These are phyloP conservation scores for Lachnellula willkommii DNA, from an alignment of 2,329 filamentous ascomycete species.

Conservation along the genomic window DNA sequence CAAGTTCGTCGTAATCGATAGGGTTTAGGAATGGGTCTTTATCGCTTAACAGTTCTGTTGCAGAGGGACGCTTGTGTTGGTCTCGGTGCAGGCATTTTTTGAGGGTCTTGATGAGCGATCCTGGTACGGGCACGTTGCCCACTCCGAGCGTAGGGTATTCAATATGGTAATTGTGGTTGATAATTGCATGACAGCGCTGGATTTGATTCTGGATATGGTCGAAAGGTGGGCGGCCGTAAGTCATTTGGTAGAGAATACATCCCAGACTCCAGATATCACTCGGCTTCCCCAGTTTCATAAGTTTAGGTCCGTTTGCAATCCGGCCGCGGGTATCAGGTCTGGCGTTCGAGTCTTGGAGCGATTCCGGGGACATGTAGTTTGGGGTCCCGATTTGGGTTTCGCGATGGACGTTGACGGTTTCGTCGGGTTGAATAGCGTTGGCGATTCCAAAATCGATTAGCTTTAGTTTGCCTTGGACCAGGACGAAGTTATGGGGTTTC, in stretches of 20 bases:
- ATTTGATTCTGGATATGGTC: slow-evolving; percentile 86
- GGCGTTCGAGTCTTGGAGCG: slow-evolving; percentile 78
- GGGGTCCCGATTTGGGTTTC: slow-evolving; percentile 94
- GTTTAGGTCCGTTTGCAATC: slow-evolving; percentile 49
- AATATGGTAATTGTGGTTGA: slow-evolving; percentile 69
- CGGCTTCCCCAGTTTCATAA: slow-evolving; percentile 94
- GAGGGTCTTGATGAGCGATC: slow-evolving; percentile 55
- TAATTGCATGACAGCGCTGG: slow-evolving; percentile 79
- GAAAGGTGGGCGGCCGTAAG: slow-evolving; percentile 94
- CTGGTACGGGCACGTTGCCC: slow-evolving; percentile 57
- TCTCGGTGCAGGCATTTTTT: slow-evolving; percentile 58
- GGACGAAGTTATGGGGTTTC: slow-evolving; percentile 94
- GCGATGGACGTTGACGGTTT: slow-evolving; percentile 95
- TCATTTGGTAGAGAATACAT: slow-evolving; percentile 97
- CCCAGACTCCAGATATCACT: slow-evolving; percentile 95
- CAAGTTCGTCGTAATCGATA: slow-evolving; percentile 46
- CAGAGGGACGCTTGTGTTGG: slow-evolving; percentile 57
- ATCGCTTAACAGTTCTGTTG: slow-evolving; percentile 54
- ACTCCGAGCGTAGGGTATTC: slow-evolving; percentile 66
- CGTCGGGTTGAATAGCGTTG: slow-evolving; percentile 90
- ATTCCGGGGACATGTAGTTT: slow-evolving; percentile 98
- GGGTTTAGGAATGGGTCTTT: slow-evolving; percentile 62
- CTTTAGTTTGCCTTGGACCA: slow-evolving; percentile 85
- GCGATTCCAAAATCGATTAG: slow-evolving; percentile 98
- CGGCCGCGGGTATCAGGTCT: slow-evolving; percentile 33